Evolutionary conservation across 805 yeast genomes (phyloP).

Genomic region (Phaffomyces thermotolerans): DNA sequence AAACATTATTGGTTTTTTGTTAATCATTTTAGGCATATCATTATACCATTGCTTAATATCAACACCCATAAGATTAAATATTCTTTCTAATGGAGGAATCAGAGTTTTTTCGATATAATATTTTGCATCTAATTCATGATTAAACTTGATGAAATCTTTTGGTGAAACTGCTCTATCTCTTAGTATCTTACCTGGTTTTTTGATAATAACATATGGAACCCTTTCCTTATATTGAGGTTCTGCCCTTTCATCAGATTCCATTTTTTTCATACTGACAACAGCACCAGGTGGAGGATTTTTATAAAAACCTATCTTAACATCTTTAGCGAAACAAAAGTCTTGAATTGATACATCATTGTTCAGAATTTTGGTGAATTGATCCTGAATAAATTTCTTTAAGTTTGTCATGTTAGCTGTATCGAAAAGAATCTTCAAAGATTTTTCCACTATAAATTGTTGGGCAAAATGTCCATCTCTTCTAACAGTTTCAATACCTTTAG

Average conservation of each 20-base stretch:
- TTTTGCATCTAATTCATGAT: conserved; percentile 59
- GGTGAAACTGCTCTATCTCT: conserved; percentile 80
- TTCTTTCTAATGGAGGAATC: conserved; percentile 83
- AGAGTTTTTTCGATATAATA: conserved; percentile 80
- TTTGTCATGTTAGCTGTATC: conserved; percentile 62
- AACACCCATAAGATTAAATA: conserved; percentile 78
- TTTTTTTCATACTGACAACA: conserved; percentile 55
- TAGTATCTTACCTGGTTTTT: conserved; percentile 50
- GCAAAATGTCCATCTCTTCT: conserved; percentile 94
- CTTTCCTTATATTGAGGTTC: conserved; percentile 87
- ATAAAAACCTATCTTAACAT: conserved; percentile 79
- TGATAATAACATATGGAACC: conserved; percentile 76
- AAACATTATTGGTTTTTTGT: conserved; percentile 2
- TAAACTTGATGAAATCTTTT: conserved; percentile 48
- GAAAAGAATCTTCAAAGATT: conserved; percentile 59
- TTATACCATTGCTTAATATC: conserved; percentile 70
- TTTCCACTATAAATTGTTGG: conserved; percentile 74
- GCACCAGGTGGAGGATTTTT: conserved; percentile 93
- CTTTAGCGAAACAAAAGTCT: conserved; percentile 90
- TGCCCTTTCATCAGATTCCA: conserved; percentile 57
- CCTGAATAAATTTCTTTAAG: conserved; percentile 58
- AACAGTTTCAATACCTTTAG: conserved; percentile 94
- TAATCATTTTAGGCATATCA: conserved; percentile 48
- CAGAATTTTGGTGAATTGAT: conserved; percentile 61
- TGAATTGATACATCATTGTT: conserved; percentile 58